Evolutionary conservation across 2,329 filamentous ascomycete species (phyloP), one percentile per base, ranked within the genome.

Genomic region (Colletotrichum sp.): DNA sequence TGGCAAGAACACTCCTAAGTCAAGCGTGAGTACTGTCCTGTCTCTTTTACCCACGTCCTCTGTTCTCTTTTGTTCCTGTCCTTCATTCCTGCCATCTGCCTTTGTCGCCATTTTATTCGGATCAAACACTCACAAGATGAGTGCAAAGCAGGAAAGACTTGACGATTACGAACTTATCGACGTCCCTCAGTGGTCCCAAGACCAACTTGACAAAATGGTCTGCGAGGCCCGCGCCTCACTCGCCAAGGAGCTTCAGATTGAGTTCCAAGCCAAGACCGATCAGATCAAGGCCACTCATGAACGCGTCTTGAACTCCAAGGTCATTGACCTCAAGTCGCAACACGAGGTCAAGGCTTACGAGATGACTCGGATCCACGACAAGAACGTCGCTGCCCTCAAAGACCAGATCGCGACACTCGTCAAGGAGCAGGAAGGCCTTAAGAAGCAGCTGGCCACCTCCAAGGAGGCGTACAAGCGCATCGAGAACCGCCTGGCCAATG

Each of bases 201-300:
- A 43, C 9, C 38, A 43, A n/a, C 38, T 43, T 10, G 38, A 43
- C 38, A 43, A 0, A 1, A 2, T 18, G 38, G 0, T 43, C 5
- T 0, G 9, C 0, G 18, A 43, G 0, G 8, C 38, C 0, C 1
- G 38, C 18, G 38, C 38, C 1, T n/a, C 38, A 0, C 38, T 43
- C 38, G 0, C 38, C 38, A 43, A 43, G 38, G 18, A 43, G 38
- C 38, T 43, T n/a, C 0, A 43, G 18, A 1, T 0, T 0, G 0
- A 43, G 8, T 43, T 43, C 1, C 38, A 43, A 10, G 38, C 38
- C 38, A n/a, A 43, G 38, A 0, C 38, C 1, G 18, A 43, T n/a
- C 0, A 43, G 38, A n/a, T 0, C 2, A 43, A 6, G 18, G 38
- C 38, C 8, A n/a, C n/a, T n/a, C n/a, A n/a, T 10, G 38, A 43